Evolutionary conservation across 257 asterid genomes (phyloP), one percentile per base, ranked within the genome.

Genomic region (Solanum chiquidenum): DNA sequence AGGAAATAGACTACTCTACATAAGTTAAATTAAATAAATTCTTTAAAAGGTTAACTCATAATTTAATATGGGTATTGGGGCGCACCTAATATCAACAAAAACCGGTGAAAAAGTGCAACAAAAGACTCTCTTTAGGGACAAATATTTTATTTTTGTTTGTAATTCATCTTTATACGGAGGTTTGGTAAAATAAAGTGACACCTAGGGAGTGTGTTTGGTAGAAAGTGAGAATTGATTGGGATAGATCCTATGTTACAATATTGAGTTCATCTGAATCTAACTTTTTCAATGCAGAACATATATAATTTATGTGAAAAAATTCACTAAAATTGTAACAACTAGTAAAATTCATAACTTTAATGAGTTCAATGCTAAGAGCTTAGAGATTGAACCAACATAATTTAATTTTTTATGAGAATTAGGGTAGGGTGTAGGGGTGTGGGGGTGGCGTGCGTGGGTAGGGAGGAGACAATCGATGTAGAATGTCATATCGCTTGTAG

Each of bases 401-500:
- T 69, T 29, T 8, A 29, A 68, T 29, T 69, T 69, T 9, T 69
- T 4, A 64, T 14, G 12, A 29, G 23, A 13, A 6, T 27, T 68
- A 5, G 71, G 31, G 23, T 69, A 69, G 6, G 38, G 38, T 14
- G 11, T 6, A 69, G 2, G 76, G 23, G 13, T 62, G 64, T 7
- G 7, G 3, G 71, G 14, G 38, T 66, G 38, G 38, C 1, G 23
- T 29, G 11, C 2, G 23, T 69, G 9, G 20, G 20, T 25, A 66
- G 18, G 18, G 16, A 10, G 72, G 1, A n/a, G 4, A 16, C 9
- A 52, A 52, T 52, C 1, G 23, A 52, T 52, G n/a, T 18, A 18
- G n/a, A 52, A 52, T 52, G 0, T 6, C 0, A 2, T 18, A 10
- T 52, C 62, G 2, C 0, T 14, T 6, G 62, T 16, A 0, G 4